A percentile compares a stretch with the other conserved stretches of the same genome.
Conservation (phyloP, 2,329 filamentous ascomycete genomes). For the Hymenotorrendiella dingleyae region DNA sequence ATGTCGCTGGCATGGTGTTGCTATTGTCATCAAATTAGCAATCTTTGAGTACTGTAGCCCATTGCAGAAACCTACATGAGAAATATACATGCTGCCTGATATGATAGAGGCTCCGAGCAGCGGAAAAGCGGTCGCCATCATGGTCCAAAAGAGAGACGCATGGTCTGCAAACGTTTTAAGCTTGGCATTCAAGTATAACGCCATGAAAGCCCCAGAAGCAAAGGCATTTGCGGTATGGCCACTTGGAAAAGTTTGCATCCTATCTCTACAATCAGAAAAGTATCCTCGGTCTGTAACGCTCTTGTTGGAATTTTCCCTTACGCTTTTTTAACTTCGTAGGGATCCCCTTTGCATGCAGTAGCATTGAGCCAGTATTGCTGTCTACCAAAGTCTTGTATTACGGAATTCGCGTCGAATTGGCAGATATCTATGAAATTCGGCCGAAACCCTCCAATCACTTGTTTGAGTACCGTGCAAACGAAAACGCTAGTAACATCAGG, state of each 20-base stretch:
- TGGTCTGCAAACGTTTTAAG: constrained; percentile 68
- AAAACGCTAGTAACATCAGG: constrained; percentile 44
- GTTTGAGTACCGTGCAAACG: constrained; percentile 69
- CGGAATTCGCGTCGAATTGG: constrained; percentile 42
- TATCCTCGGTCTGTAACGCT: background rate
- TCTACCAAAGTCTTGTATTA: constrained; percentile 53
- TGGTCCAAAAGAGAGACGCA: constrained; percentile 65
- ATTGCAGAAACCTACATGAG: constrained; percentile 17
- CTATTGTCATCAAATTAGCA: constrained; percentile 32
- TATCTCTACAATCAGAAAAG: constrained; percentile 2
- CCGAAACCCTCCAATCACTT: constrained; percentile 63
- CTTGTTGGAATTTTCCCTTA: constrained; percentile 3
- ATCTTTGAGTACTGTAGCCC: too few relatives aligned
- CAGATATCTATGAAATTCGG: constrained; percentile 66
- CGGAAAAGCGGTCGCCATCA: constrained; percentile 57
- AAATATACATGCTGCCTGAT: constrained; percentile 60
- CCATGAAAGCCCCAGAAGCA: constrained; percentile 62
- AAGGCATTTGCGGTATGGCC: constrained; percentile 70
- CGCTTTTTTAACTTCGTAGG: constrained; percentile 48
- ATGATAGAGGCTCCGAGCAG: constrained; percentile 58
- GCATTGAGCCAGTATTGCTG: constrained; percentile 62
- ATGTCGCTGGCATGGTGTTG: constrained; percentile 71
- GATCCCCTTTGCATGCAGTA: constrained; percentile 51
- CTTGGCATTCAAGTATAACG: constrained; percentile 70
- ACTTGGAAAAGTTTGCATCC: constrained; percentile 61